Conservation (phyloP, 306 rosid genomes). For the Lathyrus aphaca region DNA sequence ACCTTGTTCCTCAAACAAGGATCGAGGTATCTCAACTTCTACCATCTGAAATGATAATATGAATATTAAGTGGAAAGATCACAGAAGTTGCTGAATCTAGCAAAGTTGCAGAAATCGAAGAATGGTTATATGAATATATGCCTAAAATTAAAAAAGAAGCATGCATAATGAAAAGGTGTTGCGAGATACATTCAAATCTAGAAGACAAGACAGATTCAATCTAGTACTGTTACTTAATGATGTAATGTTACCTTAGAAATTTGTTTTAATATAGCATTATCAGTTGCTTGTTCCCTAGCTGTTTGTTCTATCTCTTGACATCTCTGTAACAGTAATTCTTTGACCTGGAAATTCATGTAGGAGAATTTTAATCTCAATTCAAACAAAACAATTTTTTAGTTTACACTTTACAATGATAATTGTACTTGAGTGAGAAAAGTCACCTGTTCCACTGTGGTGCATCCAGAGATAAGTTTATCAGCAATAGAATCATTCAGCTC, state of each 20-base stretch:
- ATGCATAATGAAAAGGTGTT: conserved; percentile 8
- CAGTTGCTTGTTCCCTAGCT: conserved; percentile 93
- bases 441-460: conserved; percentile 82
- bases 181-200: conserved; percentile 2
- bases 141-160: conserved; percentile 6
- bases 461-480: conserved; percentile 79
- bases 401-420: conserved; percentile 14
- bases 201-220: conserved; percentile 29
- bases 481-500: conserved; percentile 84
- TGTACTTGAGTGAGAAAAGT: background rate
- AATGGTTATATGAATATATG: background rate
- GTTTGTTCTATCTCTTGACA: conserved; percentile 80
- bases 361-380: conserved; percentile 33
- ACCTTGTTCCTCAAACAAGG: conserved; percentile 94
- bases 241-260: conserved; percentile 67
- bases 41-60: conserved; percentile 66
- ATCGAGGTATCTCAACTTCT: conserved; percentile 81
- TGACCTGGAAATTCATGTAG: conserved; percentile 60
- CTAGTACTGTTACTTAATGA: conserved; percentile 26
- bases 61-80: background rate
- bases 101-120: background rate
- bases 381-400: conserved; percentile 19
- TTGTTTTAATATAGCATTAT: conserved; percentile 80
- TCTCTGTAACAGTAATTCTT: conserved; percentile 67
- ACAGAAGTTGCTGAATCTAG: background rate